Evolutionary conservation across 345 rosid species (phyloP).

Genomic region (Firmiana major): DNA sequence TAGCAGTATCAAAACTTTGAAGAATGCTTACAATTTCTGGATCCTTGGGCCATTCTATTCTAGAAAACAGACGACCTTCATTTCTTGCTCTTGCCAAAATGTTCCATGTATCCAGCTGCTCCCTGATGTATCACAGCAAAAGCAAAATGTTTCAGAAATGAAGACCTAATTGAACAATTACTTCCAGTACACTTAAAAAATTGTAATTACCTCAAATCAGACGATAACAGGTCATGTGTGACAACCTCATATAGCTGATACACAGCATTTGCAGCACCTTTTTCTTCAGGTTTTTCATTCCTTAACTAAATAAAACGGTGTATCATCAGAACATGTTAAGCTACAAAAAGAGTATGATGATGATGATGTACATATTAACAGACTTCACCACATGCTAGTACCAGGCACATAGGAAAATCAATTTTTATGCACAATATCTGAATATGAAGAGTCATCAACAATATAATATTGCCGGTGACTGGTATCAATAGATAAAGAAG

Average conservation of each 20-base stretch:
- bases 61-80: slow-evolving; percentile 82
- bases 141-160: slow-evolving; percentile 2
- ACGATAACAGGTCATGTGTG: slow-evolving; percentile 78
- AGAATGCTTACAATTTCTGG: slow-evolving; percentile 76
- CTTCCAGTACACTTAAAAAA: not conserved
- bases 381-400: not conserved
- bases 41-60: slow-evolving; percentile 86
- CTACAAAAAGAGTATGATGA: slow-evolving; percentile 1
- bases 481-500: not conserved
- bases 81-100: slow-evolving; percentile 81
- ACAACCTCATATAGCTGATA: slow-evolving; percentile 79
- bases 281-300: slow-evolving; percentile 63
- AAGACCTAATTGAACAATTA: not conserved
- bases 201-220: slow-evolving; percentile 66
- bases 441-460: not conserved
- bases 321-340: slow-evolving; percentile 10
- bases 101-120: slow-evolving; percentile 95
- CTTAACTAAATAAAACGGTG: slow-evolving; percentile 54
- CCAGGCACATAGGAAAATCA: not conserved
- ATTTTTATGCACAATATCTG: not conserved
- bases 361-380: not conserved
- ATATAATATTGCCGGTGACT: not conserved
- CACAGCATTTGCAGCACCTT: slow-evolving; percentile 87
- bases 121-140: slow-evolving; percentile 43
- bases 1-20: not conserved